These are phyloP conservation scores for Cutaneotrichosporon dermatis DNA, from an alignment of 1,284 basidiomycete species.

Conservation along the genomic window DNA sequence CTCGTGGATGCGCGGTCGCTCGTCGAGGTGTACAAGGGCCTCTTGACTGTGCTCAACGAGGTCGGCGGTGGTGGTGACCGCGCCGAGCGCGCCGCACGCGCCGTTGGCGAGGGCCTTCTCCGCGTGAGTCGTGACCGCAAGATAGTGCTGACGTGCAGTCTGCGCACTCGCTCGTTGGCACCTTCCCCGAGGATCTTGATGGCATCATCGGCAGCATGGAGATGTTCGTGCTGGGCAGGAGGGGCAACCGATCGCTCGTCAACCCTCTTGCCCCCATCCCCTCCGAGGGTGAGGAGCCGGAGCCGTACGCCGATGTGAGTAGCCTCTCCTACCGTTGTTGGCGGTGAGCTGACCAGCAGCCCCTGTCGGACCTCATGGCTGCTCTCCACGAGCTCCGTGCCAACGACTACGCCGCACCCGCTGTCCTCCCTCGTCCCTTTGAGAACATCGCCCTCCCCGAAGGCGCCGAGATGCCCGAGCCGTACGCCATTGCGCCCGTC, in stretches of 20 bases:
- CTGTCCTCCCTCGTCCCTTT: slow-evolving; percentile 63
- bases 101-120: slow-evolving; percentile 81
- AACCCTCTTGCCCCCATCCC: slow-evolving; percentile 39
- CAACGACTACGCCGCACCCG: slow-evolving; percentile 26
- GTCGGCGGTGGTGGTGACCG: slow-evolving; percentile 82
- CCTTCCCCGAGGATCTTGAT: slow-evolving; percentile 35
- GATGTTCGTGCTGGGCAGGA: slow-evolving; percentile 33
- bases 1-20: slow-evolving; percentile 72
- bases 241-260: slow-evolving; percentile 24
- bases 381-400: slow-evolving; percentile 37
- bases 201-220: slow-evolving; percentile 36
- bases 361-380: slow-evolving; percentile 34
- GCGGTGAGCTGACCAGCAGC: slow-evolving; percentile 20
- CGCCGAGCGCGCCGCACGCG: slow-evolving; percentile 76
- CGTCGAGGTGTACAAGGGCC: slow-evolving; percentile 69
- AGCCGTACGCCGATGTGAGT: slow-evolving; percentile 36
- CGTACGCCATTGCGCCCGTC: slow-evolving; percentile 69
- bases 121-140: slow-evolving; percentile 55
- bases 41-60: slow-evolving; percentile 79
- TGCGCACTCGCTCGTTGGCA: slow-evolving; percentile 31
- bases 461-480: slow-evolving; percentile 48
- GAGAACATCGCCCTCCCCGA: slow-evolving; percentile 47
- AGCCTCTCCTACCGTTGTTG: too few relatives aligned
- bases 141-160: slow-evolving; percentile 26
- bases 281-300: slow-evolving; percentile 29